Percentiles rank a stretch among this genome's conserved stretches.
Evolutionary conservation across 2,329 filamentous ascomycete genomes (phyloP).

Genomic region (Helminthosporium solani): DNA sequence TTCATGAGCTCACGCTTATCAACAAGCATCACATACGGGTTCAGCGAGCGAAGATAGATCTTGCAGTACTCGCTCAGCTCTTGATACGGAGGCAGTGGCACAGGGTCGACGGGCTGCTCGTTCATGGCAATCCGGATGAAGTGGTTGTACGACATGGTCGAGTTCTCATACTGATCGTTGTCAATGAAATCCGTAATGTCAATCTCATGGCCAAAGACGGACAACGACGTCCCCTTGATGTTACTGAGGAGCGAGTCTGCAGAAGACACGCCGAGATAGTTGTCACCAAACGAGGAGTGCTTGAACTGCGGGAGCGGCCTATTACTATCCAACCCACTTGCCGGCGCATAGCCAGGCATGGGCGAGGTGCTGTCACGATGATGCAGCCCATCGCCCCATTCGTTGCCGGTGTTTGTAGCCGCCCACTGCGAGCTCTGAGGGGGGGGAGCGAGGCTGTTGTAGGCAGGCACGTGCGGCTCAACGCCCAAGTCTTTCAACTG

Average conservation of each 20-base stretch:
- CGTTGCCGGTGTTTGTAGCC: conserved; percentile 10
- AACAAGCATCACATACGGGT: conserved; percentile 72
- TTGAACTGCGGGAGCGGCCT: conserved; percentile 49
- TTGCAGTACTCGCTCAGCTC: conserved; percentile 69
- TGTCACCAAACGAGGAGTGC: conserved; percentile 55
- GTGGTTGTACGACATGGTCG: conserved; percentile 67
- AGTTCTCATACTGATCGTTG: conserved; percentile 57
- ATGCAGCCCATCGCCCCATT: conserved; percentile 26
- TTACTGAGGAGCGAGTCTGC: conserved; percentile 68
- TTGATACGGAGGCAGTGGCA: conserved; percentile 61
- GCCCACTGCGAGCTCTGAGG: conserved; percentile 21
- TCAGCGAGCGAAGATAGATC: conserved; percentile 74
- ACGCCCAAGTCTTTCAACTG: conserved; percentile 62
- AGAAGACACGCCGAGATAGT: conserved; percentile 65
- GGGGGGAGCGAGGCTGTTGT: conserved; percentile 37
- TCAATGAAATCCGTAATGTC: conserved; percentile 73
- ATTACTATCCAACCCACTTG: conserved; percentile 16
- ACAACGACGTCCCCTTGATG: conserved; percentile 73
- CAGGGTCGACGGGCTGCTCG: conserved; percentile 52
- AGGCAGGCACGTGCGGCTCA: conserved; percentile 55
- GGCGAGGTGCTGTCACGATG: conserved; percentile 27
- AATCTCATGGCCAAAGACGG: conserved; percentile 76
- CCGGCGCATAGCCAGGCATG: conserved; percentile 26
- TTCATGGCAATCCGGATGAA: conserved; percentile 67
- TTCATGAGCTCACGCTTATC: conserved; percentile 72